phyloP scores from a whole-genome alignment of 768 basidiomycete genomes.

The Rhodotorula kratochvilovae region DNA sequence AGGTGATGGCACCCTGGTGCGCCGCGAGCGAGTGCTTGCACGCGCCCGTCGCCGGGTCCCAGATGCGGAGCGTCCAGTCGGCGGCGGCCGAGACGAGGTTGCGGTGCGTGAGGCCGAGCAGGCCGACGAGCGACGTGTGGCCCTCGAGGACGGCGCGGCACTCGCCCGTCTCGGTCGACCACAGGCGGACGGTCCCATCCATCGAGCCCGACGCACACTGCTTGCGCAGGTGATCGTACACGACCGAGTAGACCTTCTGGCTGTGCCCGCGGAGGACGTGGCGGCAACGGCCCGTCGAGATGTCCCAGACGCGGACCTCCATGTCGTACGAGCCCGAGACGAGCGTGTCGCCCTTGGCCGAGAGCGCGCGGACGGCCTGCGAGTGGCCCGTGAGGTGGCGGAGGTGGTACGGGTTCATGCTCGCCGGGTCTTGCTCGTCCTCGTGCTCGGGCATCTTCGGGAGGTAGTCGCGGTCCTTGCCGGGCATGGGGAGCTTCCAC shows the following conservation, averaged over 20 bases:
- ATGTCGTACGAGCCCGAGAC: conserved; percentile 87
- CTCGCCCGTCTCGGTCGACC: conserved; percentile 78
- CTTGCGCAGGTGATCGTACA: conserved; percentile 75
- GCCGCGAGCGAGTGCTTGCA: conserved; percentile 76
- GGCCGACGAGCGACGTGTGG: conserved; percentile 89
- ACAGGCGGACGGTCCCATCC: conserved; percentile 94
- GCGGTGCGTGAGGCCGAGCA: conserved; percentile 82
- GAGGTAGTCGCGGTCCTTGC: conserved; percentile 69
- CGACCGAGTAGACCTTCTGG: conserved; percentile 85
- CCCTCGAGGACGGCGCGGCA: conserved; percentile 77
- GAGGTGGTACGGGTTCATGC: conserved; percentile 83
- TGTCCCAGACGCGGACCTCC: conserved; percentile 52
- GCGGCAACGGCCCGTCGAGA: conserved; percentile 57
- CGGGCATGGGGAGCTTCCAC: conserved; percentile 64
- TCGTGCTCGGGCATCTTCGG: conserved; percentile 54
- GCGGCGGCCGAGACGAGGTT: conserved; percentile 92
- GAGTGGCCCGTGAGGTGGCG: conserved; percentile 75
- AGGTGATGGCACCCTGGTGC: conserved; percentile 96
- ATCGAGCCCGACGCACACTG: conserved; percentile 96
- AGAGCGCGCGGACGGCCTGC: conserved; percentile 75
- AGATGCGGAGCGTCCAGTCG: conserved; percentile 87
- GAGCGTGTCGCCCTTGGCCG: conserved; percentile 66
- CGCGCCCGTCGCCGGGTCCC: conserved; percentile 82
- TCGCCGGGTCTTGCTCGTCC: conserved; percentile 49
- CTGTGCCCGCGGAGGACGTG: conserved; percentile 81